Conservation (phyloP, 495 filamentous ascomycete species). For the Podospora didyma region DNA sequence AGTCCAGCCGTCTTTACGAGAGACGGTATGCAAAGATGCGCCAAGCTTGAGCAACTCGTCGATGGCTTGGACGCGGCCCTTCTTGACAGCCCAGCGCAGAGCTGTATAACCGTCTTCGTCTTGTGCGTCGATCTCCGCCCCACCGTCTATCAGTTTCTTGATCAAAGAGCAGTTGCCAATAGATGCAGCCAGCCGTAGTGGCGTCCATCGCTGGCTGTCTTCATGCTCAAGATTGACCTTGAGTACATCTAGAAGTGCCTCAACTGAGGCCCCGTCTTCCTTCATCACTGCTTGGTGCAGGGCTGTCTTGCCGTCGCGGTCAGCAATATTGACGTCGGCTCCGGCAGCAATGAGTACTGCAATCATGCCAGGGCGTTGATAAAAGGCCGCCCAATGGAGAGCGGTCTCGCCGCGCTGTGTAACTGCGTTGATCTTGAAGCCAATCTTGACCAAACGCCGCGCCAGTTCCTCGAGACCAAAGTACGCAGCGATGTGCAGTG, state of each 20-base stretch:
- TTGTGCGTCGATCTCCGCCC: no score
- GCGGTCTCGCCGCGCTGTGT: neutral
- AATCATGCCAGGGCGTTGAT: neutral
- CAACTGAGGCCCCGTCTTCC: neutral
- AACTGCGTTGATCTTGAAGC: neutral
- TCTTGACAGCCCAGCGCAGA: no score
- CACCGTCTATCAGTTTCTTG: no score
- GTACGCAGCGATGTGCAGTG: neutral
- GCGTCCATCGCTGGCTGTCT: neutral
- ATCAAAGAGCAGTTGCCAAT: no score
- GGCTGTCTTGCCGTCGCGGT: neutral
- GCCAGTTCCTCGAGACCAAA: neutral
- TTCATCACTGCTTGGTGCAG: neutral
- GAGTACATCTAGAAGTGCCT: neutral
- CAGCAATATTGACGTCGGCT: neutral
- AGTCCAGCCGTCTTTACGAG: no score
- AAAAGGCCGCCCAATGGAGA: neutral
- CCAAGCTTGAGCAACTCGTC: no score
- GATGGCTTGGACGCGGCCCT: no score
- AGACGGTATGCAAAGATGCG: no score
- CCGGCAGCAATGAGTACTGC: neutral
- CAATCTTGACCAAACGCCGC: neutral
- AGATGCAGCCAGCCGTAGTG: neutral
- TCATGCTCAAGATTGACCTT: neutral
- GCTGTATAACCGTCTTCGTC: no score